Base-by-base conservation (phyloP, 345 rosid species). In the Eutrema japonicum region DNA sequence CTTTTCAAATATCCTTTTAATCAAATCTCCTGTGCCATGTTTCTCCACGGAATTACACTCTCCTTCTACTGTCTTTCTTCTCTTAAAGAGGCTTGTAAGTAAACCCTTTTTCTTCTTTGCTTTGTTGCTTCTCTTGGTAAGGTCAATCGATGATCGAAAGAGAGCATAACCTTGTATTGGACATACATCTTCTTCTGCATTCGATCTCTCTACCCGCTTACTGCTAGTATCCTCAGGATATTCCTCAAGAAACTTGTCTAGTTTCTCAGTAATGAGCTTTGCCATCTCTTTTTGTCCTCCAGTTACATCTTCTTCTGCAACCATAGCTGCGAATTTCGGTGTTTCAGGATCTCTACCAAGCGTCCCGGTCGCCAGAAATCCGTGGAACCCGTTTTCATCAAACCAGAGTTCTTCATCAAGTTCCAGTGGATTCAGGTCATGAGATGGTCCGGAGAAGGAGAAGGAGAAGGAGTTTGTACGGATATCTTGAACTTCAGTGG, bases 401-500 rank as follows among this genome's bases (percentile, higher is more conserved):
- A 56, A 55, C 62, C 0, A 1, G 10, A 26, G 47, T 49, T 70
- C 61, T 7, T 64, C 55, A 55, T 70, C 49, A 64, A 8, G 8
- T 65, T 13, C 51, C 8, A 14, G 63, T 54, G 14, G 72, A 9
- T 38, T 38, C 13, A 3, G 3, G 35, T 40, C 35, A 48, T 65
- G 75, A 65, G 49, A 56, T 5, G 8, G 18, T 64, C 8, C 30
- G 3, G 26, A 40, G 43, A 77, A 71, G 50, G 76, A 40, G 43
- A 77, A 71, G 50, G 76, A 42, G 54, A 64, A 77, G 14, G 80
- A 77, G 76, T 76, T 54, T 13, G 75, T 76, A 8, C 79, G 79
- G 59, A 69, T 54, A 52, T 76, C 70, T 76, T 76, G 70, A 45
- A 62, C 79, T 5, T 76, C 6, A 66, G 60, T 14, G n/a, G 33